Base-by-base conservation (phyloP, 306 rosid species). In the Quillaja saponaria region DNA sequence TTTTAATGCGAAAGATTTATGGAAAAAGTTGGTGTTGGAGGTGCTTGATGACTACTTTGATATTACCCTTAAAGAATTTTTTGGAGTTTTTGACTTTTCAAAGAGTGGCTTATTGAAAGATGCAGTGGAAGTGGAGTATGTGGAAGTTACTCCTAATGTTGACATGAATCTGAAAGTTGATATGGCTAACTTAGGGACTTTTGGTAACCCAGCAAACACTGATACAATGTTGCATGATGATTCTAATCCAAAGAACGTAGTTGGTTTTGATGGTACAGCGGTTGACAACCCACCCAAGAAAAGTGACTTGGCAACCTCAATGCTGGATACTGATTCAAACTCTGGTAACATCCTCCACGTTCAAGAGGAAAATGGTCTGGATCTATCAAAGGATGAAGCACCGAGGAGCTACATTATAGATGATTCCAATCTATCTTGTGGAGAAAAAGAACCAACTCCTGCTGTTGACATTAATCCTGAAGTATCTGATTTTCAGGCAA, bases 21-120 rank as follows among this genome's bases (percentile, higher is more conserved):
- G 94, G 99, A 76, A 56, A 69, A 49, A 73, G 58, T 31, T 82
- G 74, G 78, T 86, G 45, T 45, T 13, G 49, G 84, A 78, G 69
- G 94, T 84, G 21, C 54, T 88, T 59, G 56, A 46, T 63, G 82
- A 78, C 28, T 82, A 80, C 76, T 51, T 63, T 5, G 21, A 55
- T 16, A 45, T 84, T 31, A 79, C 76, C 3, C 35, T 71, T 2
- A 42, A 65, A 31, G 90, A 77, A 67, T 34, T 84, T 57, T 40
- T 51, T 68, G 69, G 49, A 40, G 31, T 3, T 51, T 34, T 79
- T 12, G 68, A 74, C 13, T 55, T 39, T 73, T 72, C 88, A 0
- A 37, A 34, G n/a, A n/a, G n/a, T 37, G 64, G 55, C 63, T 73
- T 69, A 63, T 46, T 63, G 25, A 61, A 55, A 46, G 78, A 49